Evolutionary conservation across 345 rosid genomes (phyloP).

Genomic region (Trapa incisa): DNA sequence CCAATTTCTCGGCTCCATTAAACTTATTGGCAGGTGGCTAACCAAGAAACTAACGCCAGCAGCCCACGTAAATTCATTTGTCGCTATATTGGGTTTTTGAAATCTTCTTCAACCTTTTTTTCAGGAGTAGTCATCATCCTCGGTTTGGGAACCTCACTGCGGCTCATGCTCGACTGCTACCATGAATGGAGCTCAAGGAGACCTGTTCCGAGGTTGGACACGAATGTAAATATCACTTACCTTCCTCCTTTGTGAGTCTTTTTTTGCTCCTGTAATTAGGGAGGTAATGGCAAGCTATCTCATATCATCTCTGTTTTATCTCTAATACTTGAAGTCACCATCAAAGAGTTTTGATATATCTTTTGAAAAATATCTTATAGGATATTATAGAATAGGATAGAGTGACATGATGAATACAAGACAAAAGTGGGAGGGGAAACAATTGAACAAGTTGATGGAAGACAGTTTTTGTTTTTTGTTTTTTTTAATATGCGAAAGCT

Average conservation of each 20-base stretch:
- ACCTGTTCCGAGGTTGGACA: conserved; percentile 56
- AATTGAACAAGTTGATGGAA: too few relatives aligned
- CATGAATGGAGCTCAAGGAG: conserved; percentile 74
- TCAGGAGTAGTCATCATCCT: conserved; percentile 82
- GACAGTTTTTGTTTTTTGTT: too few relatives aligned
- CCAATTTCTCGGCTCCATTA: background rate
- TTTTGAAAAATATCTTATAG: too few relatives aligned
- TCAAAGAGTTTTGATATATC: too few relatives aligned
- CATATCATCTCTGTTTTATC: too few relatives aligned
- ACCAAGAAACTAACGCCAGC: too few relatives aligned
- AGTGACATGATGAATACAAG: too few relatives aligned
- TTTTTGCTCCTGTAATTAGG: conserved; percentile 12
- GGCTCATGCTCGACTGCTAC: conserved; percentile 70
- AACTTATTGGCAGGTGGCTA: background rate
- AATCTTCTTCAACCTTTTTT: background rate
- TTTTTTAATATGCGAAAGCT: too few relatives aligned
- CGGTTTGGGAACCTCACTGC: conserved; percentile 78
- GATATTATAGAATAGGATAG: too few relatives aligned
- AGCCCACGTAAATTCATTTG: too few relatives aligned
- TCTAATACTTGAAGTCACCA: too few relatives aligned
- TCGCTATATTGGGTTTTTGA: background rate
- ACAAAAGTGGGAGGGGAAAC: too few relatives aligned
- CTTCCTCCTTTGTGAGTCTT: conserved; percentile 47
- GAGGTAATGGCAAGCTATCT: background rate
- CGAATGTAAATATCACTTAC: conserved; percentile 36